A percentile compares a stretch with the other conserved stretches of the same genome.
phyloP scores from a whole-genome alignment of 495 filamentous ascomycete genomes.

The Clohesyomyces aquaticus region DNA sequence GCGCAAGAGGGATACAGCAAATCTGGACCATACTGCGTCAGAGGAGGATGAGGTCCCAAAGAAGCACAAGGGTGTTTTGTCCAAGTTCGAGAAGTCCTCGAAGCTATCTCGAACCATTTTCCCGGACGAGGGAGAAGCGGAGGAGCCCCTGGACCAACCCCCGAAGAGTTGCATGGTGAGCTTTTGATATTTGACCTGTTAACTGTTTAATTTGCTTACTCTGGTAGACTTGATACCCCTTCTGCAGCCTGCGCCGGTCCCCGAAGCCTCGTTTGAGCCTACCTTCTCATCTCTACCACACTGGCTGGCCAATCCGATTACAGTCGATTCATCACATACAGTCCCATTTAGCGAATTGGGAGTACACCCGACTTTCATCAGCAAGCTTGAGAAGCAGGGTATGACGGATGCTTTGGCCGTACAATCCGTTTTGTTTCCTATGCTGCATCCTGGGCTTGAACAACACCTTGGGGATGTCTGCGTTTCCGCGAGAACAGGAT shows the following conservation, averaged over 20 bases:
- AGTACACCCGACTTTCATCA: constrained; percentile 58
- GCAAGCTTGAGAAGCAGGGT: constrained; percentile 65
- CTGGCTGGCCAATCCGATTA: constrained; percentile 78
- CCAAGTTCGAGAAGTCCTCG: constrained; percentile 47
- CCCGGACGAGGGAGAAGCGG: not conserved
- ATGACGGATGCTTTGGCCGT: constrained; percentile 81
- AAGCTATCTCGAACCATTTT: constrained; percentile 29
- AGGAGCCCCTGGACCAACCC: constrained; percentile 25
- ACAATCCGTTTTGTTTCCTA: constrained; percentile 77
- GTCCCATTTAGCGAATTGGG: constrained; percentile 66
- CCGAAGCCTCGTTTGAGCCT: constrained; percentile 55
- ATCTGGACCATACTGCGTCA: constrained; percentile 28
- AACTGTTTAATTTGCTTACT: not conserved
- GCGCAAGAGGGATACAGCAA: constrained; percentile 28
- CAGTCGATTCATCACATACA: constrained; percentile 60
- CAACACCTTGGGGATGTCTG: constrained; percentile 73
- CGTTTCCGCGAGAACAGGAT: constrained; percentile 87
- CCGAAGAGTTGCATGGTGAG: constrained; percentile 60
- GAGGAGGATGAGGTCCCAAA: constrained; percentile 37
- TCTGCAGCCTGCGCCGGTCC: constrained; percentile 70
- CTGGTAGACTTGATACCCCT: constrained; percentile 63
- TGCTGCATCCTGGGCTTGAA: constrained; percentile 65
- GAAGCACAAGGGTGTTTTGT: constrained; percentile 45
- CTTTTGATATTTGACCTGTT: not conserved
- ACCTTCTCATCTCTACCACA: constrained; percentile 61